Base-by-base conservation (phyloP, 2,329 filamentous ascomycete species). In the Hymenotorrendiella dingleyae region DNA sequence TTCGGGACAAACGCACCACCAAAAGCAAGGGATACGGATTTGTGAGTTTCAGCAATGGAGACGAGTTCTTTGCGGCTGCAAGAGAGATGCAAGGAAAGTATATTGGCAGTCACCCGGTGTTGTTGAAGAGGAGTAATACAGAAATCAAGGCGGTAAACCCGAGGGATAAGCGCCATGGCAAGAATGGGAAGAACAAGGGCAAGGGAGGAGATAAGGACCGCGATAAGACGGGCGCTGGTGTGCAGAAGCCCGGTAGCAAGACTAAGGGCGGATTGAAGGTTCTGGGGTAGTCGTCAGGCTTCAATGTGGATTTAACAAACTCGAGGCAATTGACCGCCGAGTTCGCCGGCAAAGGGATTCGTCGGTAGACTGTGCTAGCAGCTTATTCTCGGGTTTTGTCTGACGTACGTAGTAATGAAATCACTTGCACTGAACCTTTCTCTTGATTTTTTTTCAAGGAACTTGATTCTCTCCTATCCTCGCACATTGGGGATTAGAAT, bases 71-170 rank as follows among this genome's bases (percentile, higher is more conserved):
- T 72, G 80, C 87, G 58, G 91, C 93, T 2, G 91, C 89, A 57
- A 89, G 93, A 68, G 91, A 97, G 69, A 97, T 97, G 93, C 86
- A 96, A 59, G 90, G 90, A 56, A 97, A 98, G 69, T 98, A 98
- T 67, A 97, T 98, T 61, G 91, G 94, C 58, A 96, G 89, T 63
- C 93, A 97, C 64, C 93, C 93, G 0, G 86, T 96, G 21, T 71
- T 86, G 20, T 77, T 97, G 54, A 82, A 86, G 64, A 86, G 93
- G 63, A 88, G 86, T 53, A 94, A 84, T 54, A 95, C 91, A 5
- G 90, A 97, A 64, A 88, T 98, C 64, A 88, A 86, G 61, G 79
- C 88, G 4, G 73, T 81, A 10, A 74, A 73, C n/a, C 74, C 78
- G 54, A 80, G 78, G 58, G 82, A 84, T 45, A 75, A 78, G 32